Evolutionary conservation across 2,329 filamentous ascomycete species (phyloP).

Genomic region (Dactylonectria estremocensis): DNA sequence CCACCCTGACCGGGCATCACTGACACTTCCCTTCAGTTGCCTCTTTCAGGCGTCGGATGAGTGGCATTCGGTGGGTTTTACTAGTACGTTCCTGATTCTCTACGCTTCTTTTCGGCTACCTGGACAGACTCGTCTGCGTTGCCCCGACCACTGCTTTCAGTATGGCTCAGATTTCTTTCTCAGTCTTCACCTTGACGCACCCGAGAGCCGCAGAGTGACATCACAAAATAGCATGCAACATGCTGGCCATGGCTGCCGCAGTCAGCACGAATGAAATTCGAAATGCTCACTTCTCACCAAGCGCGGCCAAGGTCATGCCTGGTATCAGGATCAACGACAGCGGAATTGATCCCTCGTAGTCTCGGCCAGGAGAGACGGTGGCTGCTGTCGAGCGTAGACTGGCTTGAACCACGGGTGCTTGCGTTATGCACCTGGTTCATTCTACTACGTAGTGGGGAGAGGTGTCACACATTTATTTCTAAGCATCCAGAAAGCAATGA

Average conservation of each 20-base stretch:
- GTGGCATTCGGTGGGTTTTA: too few species aligned
- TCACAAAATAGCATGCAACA: neutral
- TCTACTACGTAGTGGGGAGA: conserved; percentile 26
- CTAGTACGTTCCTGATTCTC: too few species aligned
- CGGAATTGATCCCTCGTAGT: conserved; percentile 12
- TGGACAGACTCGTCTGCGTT: too few species aligned
- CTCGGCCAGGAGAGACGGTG: conserved; percentile 27
- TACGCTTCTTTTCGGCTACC: too few species aligned
- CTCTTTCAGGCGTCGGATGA: too few species aligned
- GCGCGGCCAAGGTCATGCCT: neutral
- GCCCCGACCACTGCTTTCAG: too few species aligned
- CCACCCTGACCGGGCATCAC: neutral
- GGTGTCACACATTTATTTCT: conserved; percentile 38
- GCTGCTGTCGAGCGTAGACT: conserved; percentile 29
- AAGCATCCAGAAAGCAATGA: conserved; percentile 25
- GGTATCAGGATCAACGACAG: conserved; percentile 5
- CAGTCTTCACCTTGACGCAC: neutral
- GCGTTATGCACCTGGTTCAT: conserved; percentile 40
- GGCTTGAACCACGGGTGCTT: conserved; percentile 40
- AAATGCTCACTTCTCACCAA: neutral
- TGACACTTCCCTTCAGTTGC: neutral
- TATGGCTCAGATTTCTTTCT: neutral
- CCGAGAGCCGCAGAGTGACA: neutral
- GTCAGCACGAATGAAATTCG: conserved; percentile 8
- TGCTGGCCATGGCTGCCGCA: conserved; percentile 1